These are phyloP conservation scores for Panaeolus papilionaceus DNA, from an alignment of 768 basidiomycete species.

Conservation along the genomic window DNA sequence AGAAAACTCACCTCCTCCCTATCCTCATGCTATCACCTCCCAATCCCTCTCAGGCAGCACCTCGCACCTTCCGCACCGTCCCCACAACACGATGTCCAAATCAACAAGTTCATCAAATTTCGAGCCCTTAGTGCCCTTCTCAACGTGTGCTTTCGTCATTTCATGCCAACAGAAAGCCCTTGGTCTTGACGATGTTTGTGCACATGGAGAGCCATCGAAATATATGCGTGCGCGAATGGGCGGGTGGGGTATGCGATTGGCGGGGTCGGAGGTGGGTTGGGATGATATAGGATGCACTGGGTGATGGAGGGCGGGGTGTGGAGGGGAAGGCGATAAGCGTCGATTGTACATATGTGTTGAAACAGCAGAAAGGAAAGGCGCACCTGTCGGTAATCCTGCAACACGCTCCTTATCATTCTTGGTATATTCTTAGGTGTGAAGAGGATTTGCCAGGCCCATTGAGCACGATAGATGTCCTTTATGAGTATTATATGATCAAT, in stretches of 20 bases:
- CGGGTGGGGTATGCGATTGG: neutral
- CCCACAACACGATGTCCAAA: slow-evolving; percentile 62
- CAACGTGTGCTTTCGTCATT: neutral
- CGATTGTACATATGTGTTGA: slow-evolving; percentile 5
- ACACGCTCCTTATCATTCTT: slow-evolving; percentile 80
- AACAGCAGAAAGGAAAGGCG: no score
- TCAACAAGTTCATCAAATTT: slow-evolving; percentile 42
- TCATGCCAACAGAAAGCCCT: neutral
- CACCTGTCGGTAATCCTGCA: slow-evolving; percentile 77
- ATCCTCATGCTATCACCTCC: slow-evolving; percentile 68
- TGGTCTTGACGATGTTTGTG: slow-evolving; percentile 86
- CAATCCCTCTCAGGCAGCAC: slow-evolving; percentile 64
- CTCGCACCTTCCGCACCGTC: slow-evolving; percentile 74
- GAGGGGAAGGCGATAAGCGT: no score
- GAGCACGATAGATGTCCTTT: slow-evolving; percentile 80
- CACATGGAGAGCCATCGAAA: slow-evolving; percentile 84
- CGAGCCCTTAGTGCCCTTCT: no score
- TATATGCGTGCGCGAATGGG: neutral
- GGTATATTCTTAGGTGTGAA: slow-evolving; percentile 74
- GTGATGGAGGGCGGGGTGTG: no score
- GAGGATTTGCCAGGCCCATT: slow-evolving; percentile 81
- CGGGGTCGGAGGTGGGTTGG: neutral
- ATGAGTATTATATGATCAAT: no score
- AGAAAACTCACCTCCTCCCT: slow-evolving; percentile 63
- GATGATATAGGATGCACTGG: no score